Percentiles rank a stretch among this genome's conserved stretches.
Evolutionary conservation across 805 yeast genomes (phyloP).

Genomic region (Candida wancherniae): DNA sequence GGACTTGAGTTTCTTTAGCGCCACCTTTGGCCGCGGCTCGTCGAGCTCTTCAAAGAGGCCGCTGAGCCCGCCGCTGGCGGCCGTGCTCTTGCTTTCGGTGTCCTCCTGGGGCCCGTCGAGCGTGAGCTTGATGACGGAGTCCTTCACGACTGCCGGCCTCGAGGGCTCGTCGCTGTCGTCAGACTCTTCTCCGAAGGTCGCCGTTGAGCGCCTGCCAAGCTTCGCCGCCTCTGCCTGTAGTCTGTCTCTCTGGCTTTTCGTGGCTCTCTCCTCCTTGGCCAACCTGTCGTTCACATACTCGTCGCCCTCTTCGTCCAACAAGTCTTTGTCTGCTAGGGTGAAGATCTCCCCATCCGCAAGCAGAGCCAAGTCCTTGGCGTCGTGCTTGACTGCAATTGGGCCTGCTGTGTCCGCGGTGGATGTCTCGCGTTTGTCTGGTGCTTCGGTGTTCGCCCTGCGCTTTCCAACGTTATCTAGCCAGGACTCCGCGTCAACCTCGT

Average conservation of each 20-base stretch:
- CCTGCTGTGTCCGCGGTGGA: background rate
- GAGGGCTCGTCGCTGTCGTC: constrained; percentile 9
- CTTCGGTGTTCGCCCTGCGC: background rate
- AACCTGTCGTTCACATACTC: constrained; percentile 38
- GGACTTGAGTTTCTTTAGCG: constrained; percentile 42
- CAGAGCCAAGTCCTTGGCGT: constrained; percentile 32
- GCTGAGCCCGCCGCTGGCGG: constrained; percentile 1
- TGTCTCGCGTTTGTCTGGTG: background rate
- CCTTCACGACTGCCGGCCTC: constrained; percentile 2
- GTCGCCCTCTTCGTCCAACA: constrained; percentile 30
- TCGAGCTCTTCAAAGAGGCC: constrained; percentile 10
- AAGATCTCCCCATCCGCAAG: constrained; percentile 44
- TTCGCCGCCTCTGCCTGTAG: constrained; percentile 11
- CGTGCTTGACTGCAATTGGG: constrained; percentile 42
- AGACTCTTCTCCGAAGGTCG: constrained; percentile 2
- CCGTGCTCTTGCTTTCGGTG: background rate
- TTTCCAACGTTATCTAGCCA: constrained; percentile 21
- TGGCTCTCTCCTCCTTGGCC: constrained; percentile 21
- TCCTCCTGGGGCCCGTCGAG: background rate
- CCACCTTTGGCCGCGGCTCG: constrained; percentile 20
- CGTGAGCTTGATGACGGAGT: constrained; percentile 5
- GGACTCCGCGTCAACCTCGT: constrained; percentile 10
- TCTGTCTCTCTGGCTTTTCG: constrained; percentile 25
- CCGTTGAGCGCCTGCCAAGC: constrained; percentile 4
- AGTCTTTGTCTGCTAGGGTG: constrained; percentile 51